phyloP scores from a whole-genome alignment of 768 basidiomycete genomes.

The Thelephora ganbajun region DNA sequence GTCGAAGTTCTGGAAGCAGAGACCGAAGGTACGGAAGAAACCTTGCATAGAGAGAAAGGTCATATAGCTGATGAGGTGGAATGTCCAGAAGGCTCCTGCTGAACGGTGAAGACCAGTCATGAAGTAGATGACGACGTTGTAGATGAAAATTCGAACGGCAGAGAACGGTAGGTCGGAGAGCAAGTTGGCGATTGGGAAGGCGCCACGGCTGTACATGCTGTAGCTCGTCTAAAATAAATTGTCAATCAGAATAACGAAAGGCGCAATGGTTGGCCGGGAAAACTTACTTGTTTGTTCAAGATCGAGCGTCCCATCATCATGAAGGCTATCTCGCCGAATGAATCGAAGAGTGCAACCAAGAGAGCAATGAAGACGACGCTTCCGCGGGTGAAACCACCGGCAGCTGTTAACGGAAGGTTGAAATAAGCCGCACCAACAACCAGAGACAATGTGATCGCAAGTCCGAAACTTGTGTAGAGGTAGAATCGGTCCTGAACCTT shows the following conservation, averaged over 20 bases:
- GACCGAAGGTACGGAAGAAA: conserved; percentile 68
- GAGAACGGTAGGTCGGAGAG: conserved; percentile 61
- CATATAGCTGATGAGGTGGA: conserved; percentile 50
- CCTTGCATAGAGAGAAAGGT: conserved; percentile 66
- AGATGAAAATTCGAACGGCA: conserved; percentile 39
- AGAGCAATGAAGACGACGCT: conserved; percentile 65
- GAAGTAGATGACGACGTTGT: conserved; percentile 58
- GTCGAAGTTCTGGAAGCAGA: conserved; percentile 40
- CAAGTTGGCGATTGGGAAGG: conserved; percentile 51
- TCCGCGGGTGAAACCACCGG: conserved; percentile 80
- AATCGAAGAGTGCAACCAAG: conserved; percentile 54
- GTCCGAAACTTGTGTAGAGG: conserved; percentile 51
- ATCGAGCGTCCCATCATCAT: conserved; percentile 67
- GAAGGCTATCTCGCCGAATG: conserved; percentile 48
- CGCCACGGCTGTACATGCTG: conserved; percentile 53
- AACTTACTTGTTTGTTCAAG: conserved; percentile 43
- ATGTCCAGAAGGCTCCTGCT: conserved; percentile 35
- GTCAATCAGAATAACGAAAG: neutral
- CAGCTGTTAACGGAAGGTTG: conserved; percentile 55
- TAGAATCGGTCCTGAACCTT: conserved; percentile 69
- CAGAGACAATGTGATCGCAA: conserved; percentile 42
- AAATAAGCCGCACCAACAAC: conserved; percentile 66
- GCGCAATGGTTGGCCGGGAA: neutral
- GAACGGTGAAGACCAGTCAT: conserved; percentile 35
- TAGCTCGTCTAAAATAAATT: conserved; percentile 29